Evolutionary conservation across 345 rosid genomes (phyloP).

Genomic region (Raphanus sativus): DNA sequence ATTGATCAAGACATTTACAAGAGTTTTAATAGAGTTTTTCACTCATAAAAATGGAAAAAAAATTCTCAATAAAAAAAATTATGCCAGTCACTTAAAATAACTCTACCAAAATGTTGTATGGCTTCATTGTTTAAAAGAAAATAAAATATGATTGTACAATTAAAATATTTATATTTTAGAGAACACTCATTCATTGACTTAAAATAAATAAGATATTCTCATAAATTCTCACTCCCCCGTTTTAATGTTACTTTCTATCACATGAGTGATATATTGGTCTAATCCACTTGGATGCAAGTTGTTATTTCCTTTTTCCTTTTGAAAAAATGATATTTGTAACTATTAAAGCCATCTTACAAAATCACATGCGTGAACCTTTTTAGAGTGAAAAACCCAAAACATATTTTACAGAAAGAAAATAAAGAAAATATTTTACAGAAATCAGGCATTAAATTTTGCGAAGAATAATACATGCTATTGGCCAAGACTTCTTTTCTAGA

Average conservation of each 20-base stretch:
- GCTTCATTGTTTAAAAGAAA: background rate
- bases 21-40: background rate
- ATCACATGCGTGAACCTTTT: slow-evolving; percentile 17
- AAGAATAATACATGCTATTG: slow-evolving; percentile 28
- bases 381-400: background rate
- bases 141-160: background rate
- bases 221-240: background rate
- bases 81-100: background rate
- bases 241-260: background rate
- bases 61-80: background rate
- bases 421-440: background rate
- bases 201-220: background rate
- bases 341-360: slow-evolving; percentile 5
- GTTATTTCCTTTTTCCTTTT: background rate
- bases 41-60: background rate
- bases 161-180: background rate
- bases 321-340: slow-evolving; percentile 4
- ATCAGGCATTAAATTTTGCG: slow-evolving; percentile 18
- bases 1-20: background rate
- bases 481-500: slow-evolving; percentile 14
- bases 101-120: background rate
- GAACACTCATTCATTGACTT: background rate
- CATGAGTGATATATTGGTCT: background rate
- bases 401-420: background rate
- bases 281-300: slow-evolving; percentile 13